These are phyloP conservation scores for Aspergillus udagawae DNA, from an alignment of 2,329 filamentous ascomycete genomes.

Conservation along the genomic window DNA sequence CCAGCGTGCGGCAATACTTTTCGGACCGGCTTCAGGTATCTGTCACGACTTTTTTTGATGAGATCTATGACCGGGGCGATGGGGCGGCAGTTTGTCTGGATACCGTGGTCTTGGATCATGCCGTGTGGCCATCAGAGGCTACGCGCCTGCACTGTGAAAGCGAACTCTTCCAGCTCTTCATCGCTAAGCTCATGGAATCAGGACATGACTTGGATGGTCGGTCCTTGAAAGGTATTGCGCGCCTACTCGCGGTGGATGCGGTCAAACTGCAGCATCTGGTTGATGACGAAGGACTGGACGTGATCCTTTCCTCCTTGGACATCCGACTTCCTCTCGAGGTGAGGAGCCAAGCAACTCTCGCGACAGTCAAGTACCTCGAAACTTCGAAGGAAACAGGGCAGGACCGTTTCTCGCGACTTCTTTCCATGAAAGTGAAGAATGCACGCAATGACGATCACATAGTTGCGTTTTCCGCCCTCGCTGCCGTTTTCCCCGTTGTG, in stretches of 20 bases:
- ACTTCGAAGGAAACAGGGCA: conserved; percentile 68
- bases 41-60: conserved; percentile 46
- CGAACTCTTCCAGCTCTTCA: conserved; percentile 59
- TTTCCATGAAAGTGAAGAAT: conserved; percentile 66
- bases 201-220: conserved; percentile 68
- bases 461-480: conserved; percentile 87
- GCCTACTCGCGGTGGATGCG: conserved; percentile 54
- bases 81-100: conserved; percentile 45
- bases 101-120: conserved; percentile 43
- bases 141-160: conserved; percentile 42
- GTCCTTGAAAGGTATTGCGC: conserved; percentile 57
- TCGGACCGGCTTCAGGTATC: conserved; percentile 40
- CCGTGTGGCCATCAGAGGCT: conserved; percentile 43
- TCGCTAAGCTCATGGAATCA: conserved; percentile 86
- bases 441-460: conserved; percentile 85
- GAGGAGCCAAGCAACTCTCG: conserved; percentile 75
- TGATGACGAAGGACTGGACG: conserved; percentile 74
- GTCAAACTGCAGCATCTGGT: conserved; percentile 44
- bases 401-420: conserved; percentile 67
- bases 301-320: conserved; percentile 80
- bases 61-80: conserved; percentile 47
- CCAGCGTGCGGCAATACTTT: conserved; percentile 41
- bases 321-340: conserved; percentile 71
- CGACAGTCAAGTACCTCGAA: conserved; percentile 79
- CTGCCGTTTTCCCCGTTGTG: conserved; percentile 80